phyloP scores from a whole-genome alignment of 176 grass and related monocot species.

The Secale cereale region DNA sequence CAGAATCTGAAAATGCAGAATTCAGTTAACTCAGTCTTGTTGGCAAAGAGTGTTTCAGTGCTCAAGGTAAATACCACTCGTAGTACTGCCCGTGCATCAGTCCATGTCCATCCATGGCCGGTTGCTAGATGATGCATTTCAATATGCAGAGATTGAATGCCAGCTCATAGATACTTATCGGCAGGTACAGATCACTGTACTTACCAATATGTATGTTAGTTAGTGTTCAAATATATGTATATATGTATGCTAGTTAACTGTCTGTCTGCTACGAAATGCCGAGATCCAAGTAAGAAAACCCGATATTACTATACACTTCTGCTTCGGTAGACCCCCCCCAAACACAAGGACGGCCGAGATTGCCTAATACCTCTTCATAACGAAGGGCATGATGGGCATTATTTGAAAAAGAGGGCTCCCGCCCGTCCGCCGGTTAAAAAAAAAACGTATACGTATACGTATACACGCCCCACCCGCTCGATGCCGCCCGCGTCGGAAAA shows the following conservation, averaged over 20 bases:
- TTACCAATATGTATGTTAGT: neutral
- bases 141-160: neutral
- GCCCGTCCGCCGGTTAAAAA: too few relatives aligned
- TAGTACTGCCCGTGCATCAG: neutral
- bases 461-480: too few relatives aligned
- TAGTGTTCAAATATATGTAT: neutral
- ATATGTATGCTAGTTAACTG: neutral
- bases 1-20: neutral
- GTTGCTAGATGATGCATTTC: neutral
- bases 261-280: neutral
- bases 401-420: too few relatives aligned
- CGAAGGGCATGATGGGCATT: too few relatives aligned
- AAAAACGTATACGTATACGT: too few relatives aligned
- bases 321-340: too few relatives aligned
- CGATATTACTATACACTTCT: too few relatives aligned
- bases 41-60: neutral
- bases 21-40: neutral
- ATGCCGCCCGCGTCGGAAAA: too few relatives aligned
- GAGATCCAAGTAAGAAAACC: neutral
- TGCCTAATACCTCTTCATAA: too few relatives aligned
- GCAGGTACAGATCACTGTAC: neutral
- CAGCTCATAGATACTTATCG: neutral
- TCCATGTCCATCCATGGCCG: neutral
- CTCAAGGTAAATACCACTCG: neutral
- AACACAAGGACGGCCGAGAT: too few relatives aligned